Conservation (phyloP, 2,329 filamentous ascomycete genomes). For the Lachnellula arida region DNA sequence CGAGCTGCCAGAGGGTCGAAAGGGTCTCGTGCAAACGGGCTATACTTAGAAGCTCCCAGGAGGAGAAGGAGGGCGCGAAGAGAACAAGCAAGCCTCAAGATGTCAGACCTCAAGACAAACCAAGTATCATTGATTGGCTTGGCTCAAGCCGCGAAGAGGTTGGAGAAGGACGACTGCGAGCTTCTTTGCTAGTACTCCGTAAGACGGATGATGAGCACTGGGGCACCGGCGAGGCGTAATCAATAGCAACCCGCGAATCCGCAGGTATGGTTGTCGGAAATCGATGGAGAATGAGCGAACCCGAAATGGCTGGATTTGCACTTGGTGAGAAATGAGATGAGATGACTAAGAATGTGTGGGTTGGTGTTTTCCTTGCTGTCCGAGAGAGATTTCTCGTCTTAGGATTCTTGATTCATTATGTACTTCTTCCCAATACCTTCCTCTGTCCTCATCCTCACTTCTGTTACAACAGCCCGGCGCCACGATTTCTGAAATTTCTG, state of each 20-base stretch:
- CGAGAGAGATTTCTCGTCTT: not conserved
- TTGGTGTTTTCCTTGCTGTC: not conserved
- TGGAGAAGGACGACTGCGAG: not conserved
- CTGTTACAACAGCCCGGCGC: constrained; percentile 24
- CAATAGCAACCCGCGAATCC: constrained; percentile 5
- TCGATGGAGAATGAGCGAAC: constrained; percentile 6
- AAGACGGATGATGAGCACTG: not conserved
- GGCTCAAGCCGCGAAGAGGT: not conserved
- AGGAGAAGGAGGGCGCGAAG: constrained; percentile 12
- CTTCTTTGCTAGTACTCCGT: not conserved
- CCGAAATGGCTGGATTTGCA: constrained; percentile 5
- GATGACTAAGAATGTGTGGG: not conserved
- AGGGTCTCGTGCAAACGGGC: constrained; percentile 11
- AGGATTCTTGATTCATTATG: constrained; percentile 17
- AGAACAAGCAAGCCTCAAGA: not conserved
- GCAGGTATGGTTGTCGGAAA: constrained; percentile 20
- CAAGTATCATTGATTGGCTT: not conserved
- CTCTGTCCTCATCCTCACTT: constrained; percentile 11
- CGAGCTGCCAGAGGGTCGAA: not conserved
- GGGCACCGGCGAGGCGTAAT: constrained; percentile 1
- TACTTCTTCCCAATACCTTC: constrained; percentile 9
- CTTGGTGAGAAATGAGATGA: not conserved
- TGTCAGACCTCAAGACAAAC: not conserved
- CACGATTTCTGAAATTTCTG: constrained; percentile 9
- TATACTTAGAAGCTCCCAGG: constrained; percentile 24